A percentile compares a stretch with the other conserved stretches of the same genome.
These are phyloP conservation scores for Lecanoromycetidae sp. DNA, from an alignment of 2,329 filamentous ascomycete genomes.

Conservation along the genomic window DNA sequence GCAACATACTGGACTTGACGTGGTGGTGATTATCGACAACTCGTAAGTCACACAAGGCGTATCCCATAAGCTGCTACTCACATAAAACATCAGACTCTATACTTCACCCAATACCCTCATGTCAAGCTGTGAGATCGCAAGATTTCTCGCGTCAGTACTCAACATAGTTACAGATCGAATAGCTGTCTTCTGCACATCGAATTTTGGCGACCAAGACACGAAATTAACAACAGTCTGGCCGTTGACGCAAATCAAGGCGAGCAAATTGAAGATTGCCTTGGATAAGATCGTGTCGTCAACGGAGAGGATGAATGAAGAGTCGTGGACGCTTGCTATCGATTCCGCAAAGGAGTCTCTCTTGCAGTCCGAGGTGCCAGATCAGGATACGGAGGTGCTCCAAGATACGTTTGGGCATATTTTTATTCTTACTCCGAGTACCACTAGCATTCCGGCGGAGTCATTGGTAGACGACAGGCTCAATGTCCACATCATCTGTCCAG, in stretches of 20 bases:
- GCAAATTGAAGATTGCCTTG: conserved; percentile 9
- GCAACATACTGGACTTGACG: conserved; percentile 21
- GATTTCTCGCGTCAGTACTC: conserved; percentile 15
- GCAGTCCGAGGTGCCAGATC: background rate
- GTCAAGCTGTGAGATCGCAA: conserved; percentile 16
- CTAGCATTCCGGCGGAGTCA: conserved; percentile 19
- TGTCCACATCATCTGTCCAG: conserved; percentile 27
- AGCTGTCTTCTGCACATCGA: conserved; percentile 15
- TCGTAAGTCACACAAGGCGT: conserved; percentile 22
- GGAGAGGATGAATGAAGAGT: background rate
- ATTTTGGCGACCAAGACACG: background rate
- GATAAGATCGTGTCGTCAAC: conserved; percentile 13
- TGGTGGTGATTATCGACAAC: conserved; percentile 27
- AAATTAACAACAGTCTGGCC: conserved; percentile 6
- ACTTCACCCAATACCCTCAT: conserved; percentile 16
- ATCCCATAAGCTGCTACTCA: background rate
- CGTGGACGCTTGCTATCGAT: conserved; percentile 19
- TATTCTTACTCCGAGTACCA: conserved; percentile 22
- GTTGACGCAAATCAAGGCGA: background rate
- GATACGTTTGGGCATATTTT: conserved; percentile 26
- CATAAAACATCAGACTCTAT: conserved; percentile 12
- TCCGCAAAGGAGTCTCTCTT: conserved; percentile 22
- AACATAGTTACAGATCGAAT: conserved; percentile 11
- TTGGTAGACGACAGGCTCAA: conserved; percentile 22
- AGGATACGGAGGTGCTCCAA: conserved; percentile 15